Conservation (phyloP, 345 rosid species). For the Hibiscus syriacus region DNA sequence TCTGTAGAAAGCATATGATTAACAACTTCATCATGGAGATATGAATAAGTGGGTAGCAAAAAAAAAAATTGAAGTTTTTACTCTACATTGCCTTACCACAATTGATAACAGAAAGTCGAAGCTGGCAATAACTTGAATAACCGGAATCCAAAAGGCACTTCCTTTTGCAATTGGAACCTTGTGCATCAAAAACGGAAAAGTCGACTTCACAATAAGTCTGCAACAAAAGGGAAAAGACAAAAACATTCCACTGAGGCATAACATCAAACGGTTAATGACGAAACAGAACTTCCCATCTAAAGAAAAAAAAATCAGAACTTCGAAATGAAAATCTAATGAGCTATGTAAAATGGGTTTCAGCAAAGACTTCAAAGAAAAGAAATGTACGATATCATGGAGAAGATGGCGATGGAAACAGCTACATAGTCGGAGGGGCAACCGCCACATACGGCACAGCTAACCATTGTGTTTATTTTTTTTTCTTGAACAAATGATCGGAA, state of each 20-base stretch:
- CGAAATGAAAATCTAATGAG: neutral
- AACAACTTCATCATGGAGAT: too few relatives aligned
- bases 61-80: constrained; percentile 6
- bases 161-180: constrained; percentile 59
- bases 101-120: constrained; percentile 59
- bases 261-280: constrained; percentile 18
- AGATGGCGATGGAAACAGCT: constrained; percentile 46
- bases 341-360: neutral
- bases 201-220: constrained; percentile 62
- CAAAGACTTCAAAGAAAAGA: neutral
- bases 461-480: constrained; percentile 27
- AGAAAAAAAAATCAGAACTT: neutral
- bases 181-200: constrained; percentile 55
- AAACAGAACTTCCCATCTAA: neutral
- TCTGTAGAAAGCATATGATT: constrained; percentile 28
- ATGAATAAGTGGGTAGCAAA: neutral
- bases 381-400: constrained; percentile 57
- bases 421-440: constrained; percentile 90
- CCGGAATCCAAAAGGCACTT: constrained; percentile 88
- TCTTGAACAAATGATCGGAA: neutral
- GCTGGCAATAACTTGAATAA: constrained; percentile 69
- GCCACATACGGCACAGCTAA: constrained; percentile 46
- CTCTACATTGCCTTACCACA: constrained; percentile 37
- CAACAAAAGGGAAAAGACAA: constrained; percentile 4
- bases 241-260: constrained; percentile 12